Base-by-base conservation (phyloP, 2,329 filamentous ascomycete species). In the Coniochaeta ligniaria region DNA sequence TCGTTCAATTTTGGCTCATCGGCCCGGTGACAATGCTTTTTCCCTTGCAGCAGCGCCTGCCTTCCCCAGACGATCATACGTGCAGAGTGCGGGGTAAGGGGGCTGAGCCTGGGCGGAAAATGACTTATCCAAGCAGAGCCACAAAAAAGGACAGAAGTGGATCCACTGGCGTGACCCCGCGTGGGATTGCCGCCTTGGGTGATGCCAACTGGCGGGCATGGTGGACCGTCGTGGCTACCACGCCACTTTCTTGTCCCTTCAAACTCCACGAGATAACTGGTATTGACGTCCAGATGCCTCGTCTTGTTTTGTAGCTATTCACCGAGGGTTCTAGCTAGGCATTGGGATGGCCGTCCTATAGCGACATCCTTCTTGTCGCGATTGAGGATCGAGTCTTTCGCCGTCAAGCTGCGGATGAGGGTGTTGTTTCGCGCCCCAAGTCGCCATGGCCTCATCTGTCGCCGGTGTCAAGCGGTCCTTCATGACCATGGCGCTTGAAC, bases 391-490 rank as follows among this genome's bases (percentile, higher is more conserved):
- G 6, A 55, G 24, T 33, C 26, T 22, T 33, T 17, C 12, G 35
- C 24, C 31, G 31, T 14, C 31, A 22, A 36, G 54, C 33, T 28
- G 26, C 35, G 4, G 36, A 2, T 16, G 16, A 58, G 20, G 1
- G 31, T 28, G 26, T 26, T 33, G 28, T 7, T 35, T 5, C 7
- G 35, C 12, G 35, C 35, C 7, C 35, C 12, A 36, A 7, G 35
- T 36, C 35, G 35, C 20, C 36, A 64, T 62, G 56, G 63, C 61
- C 33, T 68, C 67, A 61, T 66, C 63, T 57, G 73, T 74, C 64
- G 73, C 75, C 16, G 75, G 75, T 59, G 70, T 77, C 60, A 79
- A 78, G 68, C 71, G 76, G 69, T 68, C 73, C 16, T 69, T 75
- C n/a, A 65, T 68, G 60, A 65, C 71, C 56, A 70, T 75, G 66